Base-by-base conservation (phyloP, 208 protist genomes). In the Tetramitus jugosus region DNA sequence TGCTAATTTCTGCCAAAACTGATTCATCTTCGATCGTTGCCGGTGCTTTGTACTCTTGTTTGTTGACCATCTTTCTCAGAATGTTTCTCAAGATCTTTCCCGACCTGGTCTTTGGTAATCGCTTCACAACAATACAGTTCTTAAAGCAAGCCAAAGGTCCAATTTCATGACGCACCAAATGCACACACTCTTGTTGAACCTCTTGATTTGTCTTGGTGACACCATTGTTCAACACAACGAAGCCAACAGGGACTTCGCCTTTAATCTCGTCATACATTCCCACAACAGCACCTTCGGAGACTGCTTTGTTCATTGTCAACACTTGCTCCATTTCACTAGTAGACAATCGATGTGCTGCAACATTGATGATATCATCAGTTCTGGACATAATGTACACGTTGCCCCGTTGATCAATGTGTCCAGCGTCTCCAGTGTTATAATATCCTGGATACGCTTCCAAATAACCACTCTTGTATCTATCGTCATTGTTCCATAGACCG, bases 61-160 rank as follows among this genome's bases (percentile, higher is more conserved):
- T 81, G 35, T 83, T 71, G 4, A 94, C 94, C 45, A 99, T 94
- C 85, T 98, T 97, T 45, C 95, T 89, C 33, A 99, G 85, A 37
- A 98, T 91, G 42, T 96, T 88, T 39, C 97, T 90, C 85, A 99
- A 94, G 77, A 99, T 98, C 87, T 98, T 99, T 79, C 96, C 96
- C 6, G 88, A 94, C 53, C 95, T 91, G 17, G 96, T 99, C 90
- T 99, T 99, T 42, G 96, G 96, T 43, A 99, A 87, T 29, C 79
- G 85, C 0, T 90, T 86, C 53, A 89, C 85, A 3, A 89, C 85
- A 4, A 86, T 78, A 69, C 95, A 84, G 64, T 85, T 76, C 76
- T 98, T 96, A 0, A 96, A 96, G 2, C 86, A 88, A 56, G 96
- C 96, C 56, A 99, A 91, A 33, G 93, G 87, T 40, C 97, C 97